phyloP scores from a whole-genome alignment of 179 eudicot genomes.

The Amaranthus tricolor region DNA sequence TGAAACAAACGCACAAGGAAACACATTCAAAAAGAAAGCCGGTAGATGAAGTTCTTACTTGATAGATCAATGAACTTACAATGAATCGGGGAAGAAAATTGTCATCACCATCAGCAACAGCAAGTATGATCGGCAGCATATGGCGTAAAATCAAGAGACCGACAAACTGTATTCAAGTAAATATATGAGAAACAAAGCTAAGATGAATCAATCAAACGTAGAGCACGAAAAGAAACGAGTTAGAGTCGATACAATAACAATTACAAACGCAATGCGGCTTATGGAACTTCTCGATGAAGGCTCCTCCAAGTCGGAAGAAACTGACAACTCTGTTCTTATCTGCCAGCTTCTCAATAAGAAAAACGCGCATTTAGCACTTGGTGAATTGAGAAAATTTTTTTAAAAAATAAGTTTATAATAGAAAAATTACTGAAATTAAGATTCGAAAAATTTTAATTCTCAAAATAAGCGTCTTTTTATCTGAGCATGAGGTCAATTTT shows the following conservation, averaged over 20 bases:
- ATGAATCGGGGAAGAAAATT: constrained; percentile 57
- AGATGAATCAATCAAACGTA: neutral
- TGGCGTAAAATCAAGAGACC: constrained; percentile 77
- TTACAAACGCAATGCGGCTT: constrained; percentile 46
- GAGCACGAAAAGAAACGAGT: constrained; percentile 6
- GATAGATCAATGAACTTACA: constrained; percentile 36
- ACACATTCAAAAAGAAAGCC: neutral
- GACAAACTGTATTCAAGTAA: constrained; percentile 52
- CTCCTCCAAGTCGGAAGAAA: constrained; percentile 53
- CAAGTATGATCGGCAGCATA: constrained; percentile 58
- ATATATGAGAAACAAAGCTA: neutral
- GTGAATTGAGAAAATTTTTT: neutral
- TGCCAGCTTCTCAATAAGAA: constrained; percentile 72
- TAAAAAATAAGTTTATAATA: too few species aligned
- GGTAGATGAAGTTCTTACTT: too few species aligned
- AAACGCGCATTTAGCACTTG: constrained; percentile 1
- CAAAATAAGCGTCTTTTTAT: too few species aligned
- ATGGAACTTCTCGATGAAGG: constrained; percentile 65
- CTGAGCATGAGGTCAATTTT: too few species aligned
- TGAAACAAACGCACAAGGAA: constrained; percentile 16
- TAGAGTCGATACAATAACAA: constrained; percentile 52
- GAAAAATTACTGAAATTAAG: too few species aligned
- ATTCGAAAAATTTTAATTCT: too few species aligned
- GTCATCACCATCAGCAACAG: constrained; percentile 37
- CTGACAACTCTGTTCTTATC: constrained; percentile 56